Evolutionary conservation across 1,284 basidiomycete species (phyloP).

Genomic region (Ustilago nuda): DNA sequence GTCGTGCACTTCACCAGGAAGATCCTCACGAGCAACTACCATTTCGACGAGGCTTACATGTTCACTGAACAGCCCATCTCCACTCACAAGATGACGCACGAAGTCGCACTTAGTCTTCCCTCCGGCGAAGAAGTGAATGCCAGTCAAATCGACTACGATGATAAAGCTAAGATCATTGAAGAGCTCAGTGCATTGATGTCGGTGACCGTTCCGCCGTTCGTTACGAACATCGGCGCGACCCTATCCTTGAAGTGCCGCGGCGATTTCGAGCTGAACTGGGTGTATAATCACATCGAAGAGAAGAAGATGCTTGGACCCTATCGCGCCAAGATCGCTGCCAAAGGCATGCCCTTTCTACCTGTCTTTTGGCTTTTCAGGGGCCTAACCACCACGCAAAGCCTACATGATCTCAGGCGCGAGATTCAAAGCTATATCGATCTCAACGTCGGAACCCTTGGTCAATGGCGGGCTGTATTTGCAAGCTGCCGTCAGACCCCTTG

Average conservation of each 20-base stretch:
- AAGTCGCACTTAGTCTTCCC: not conserved
- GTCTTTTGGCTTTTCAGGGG: constrained; percentile 11
- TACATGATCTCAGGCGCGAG: not conserved
- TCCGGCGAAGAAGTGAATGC: not conserved
- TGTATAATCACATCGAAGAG: not conserved
- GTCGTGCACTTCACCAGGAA: not conserved
- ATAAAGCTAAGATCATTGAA: not conserved
- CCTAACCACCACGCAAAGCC: not conserved
- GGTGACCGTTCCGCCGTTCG: not conserved
- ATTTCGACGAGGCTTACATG: not conserved
- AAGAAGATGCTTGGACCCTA: constrained; percentile 2
- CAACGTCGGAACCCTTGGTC: not conserved
- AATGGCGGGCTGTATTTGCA: constrained; percentile 6
- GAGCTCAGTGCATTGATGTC: not conserved
- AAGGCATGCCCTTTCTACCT: constrained; percentile 12
- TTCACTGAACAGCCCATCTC: constrained; percentile 8
- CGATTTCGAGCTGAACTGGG: not conserved
- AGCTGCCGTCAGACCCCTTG: not conserved
- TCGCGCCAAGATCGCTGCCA: not conserved
- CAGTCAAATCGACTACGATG: not conserved
- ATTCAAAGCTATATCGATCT: constrained; percentile 6
- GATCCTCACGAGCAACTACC: constrained; percentile 1
- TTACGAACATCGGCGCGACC: not conserved
- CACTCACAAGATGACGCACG: constrained; percentile 1
- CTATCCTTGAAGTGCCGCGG: not conserved